Conservation (phyloP, 176 grass and related monocot genomes). For the Hordeum marinum region DNA sequence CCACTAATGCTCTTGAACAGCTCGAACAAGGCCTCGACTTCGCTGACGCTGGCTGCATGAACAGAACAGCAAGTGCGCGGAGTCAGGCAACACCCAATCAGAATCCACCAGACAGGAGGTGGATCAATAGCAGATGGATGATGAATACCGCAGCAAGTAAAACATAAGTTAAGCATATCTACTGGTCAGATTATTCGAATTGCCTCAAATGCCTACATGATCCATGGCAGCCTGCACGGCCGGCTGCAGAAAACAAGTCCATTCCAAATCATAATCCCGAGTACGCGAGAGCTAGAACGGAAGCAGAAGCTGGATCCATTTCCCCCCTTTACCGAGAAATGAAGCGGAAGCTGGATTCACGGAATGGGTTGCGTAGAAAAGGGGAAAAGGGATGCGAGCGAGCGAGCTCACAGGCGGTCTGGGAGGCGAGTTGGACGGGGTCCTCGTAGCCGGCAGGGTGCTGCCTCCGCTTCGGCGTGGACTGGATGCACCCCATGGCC, state of each 20-base stretch:
- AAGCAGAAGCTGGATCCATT: neutral
- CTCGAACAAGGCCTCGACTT: constrained; percentile 91
- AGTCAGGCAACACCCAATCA: constrained; percentile 1
- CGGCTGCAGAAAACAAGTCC: neutral
- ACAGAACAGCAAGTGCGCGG: neutral
- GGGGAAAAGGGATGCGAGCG: neutral
- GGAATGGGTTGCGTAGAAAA: neutral
- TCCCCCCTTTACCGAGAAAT: neutral
- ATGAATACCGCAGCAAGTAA: neutral
- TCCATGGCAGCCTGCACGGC: neutral
- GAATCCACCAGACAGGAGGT: neutral
- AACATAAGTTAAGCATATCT: neutral
- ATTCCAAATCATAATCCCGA: neutral
- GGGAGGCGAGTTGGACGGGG: constrained; percentile 66
- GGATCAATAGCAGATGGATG: neutral
- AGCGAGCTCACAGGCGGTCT: constrained; percentile 67
- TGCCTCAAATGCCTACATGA: neutral
- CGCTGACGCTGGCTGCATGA: constrained; percentile 73
- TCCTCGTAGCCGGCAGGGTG: constrained; percentile 85
- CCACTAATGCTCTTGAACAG: constrained; percentile 96
- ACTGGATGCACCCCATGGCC: constrained; percentile 67
- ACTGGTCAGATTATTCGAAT: neutral
- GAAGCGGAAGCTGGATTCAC: neutral
- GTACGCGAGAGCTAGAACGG: neutral
- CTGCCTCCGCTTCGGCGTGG: constrained; percentile 50